Percentiles rank a stretch among this genome's conserved stretches.
These are phyloP conservation scores for Daldinia eschscholtzii DNA, from an alignment of 2,329 filamentous ascomycete genomes.

Conservation along the genomic window DNA sequence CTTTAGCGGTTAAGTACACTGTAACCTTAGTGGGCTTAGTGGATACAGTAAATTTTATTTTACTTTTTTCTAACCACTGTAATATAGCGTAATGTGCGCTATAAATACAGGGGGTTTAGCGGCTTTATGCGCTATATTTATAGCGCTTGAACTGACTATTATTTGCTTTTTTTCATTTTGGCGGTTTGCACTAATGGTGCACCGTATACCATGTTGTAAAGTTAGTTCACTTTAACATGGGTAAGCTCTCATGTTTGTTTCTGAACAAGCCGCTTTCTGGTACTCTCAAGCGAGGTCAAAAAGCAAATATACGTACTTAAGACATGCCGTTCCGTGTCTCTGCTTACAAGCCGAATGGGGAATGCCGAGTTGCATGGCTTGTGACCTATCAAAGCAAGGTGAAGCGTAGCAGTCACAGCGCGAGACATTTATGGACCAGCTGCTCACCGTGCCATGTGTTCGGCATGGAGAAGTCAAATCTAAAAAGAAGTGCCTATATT, in stretches of 20 bases:
- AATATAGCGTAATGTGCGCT: too few species aligned
- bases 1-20: too few species aligned
- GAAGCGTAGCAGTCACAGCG: background rate
- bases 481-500: background rate
- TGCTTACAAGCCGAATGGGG: background rate
- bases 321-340: background rate
- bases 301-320: background rate
- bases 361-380: background rate
- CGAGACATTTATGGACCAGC: background rate
- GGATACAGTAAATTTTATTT: too few species aligned
- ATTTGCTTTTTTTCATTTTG: too few species aligned
- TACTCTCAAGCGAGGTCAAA: background rate
- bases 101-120: too few species aligned
- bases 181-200: too few species aligned
- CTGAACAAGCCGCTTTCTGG: background rate
- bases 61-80: too few species aligned
- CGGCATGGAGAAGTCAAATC: background rate
- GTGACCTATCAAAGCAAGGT: background rate
- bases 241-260: background rate
- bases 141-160: too few species aligned
- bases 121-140: too few species aligned
- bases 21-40: too few species aligned
- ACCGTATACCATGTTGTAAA: background rate
- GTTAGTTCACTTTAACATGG: background rate
- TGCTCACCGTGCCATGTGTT: background rate